Evolutionary conservation across 2,329 filamentous ascomycete species (phyloP), one percentile per base, ranked within the genome.

Genomic region (Alternaria panax): DNA sequence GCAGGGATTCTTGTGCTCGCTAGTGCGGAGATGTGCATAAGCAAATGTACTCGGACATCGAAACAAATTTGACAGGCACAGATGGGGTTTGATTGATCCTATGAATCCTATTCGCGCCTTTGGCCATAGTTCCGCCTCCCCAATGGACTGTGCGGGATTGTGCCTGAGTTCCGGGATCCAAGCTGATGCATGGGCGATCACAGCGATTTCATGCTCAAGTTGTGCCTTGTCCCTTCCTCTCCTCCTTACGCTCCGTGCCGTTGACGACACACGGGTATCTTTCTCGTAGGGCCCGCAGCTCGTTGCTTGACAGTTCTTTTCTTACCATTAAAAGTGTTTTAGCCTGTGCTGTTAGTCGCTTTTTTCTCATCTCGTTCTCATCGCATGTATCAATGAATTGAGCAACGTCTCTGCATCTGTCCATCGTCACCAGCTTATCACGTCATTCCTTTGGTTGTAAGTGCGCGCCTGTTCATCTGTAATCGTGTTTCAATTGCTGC

Each of bases 141-240:
- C 68, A 71, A 61, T 69, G 67, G 67, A 62, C 73, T 66, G 63
- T 72, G 67, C 71, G 59, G 63, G 63, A 52, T 70, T 72, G 59
- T 75, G 68, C 68, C 60, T 66, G 65, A 62, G 62, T 67, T 60
- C 67, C 66, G 57, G 60, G 54, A 51, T 54, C 65, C 48, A 62
- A 65, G 63, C 59, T 67, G 67, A 52, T 73, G 70, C 72, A 72
- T 68, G 66, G 69, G 63, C 69, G 72, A 74, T 74, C 73, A 48
- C 45, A 68, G 64, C 68, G 36, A 70, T 62, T 70, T 68, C 70
- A 73, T 74, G 70, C 65, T 68, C 69, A 70, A 63, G 57, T 64
- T 62, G 60, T 68, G 65, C 62, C 60, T 67, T 60, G 48, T 66
- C 62, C 66, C 68, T 63, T 51, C 24, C n/a, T 51, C 51, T 65